Evolutionary conservation across 805 yeast species (phyloP).

Genomic region (Priceomyces carsonii): DNA sequence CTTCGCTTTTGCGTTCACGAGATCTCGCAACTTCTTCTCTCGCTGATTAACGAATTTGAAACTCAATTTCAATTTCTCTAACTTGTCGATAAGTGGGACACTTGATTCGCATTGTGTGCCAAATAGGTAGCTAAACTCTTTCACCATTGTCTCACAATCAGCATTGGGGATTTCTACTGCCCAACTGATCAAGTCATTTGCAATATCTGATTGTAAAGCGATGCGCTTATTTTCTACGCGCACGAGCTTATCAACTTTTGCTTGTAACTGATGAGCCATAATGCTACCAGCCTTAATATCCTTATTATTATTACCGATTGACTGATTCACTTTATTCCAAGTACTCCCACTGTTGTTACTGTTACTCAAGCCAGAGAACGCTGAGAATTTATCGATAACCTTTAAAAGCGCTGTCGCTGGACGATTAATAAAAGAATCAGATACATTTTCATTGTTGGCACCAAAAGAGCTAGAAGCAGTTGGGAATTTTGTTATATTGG

Average conservation of each 20-base stretch:
- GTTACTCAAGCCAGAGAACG: constrained; percentile 10
- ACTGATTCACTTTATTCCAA: constrained; percentile 2
- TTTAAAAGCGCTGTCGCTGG: constrained; percentile 24
- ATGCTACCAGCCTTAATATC: constrained; percentile 8
- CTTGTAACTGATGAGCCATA: constrained; percentile 11
- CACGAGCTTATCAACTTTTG: constrained; percentile 22
- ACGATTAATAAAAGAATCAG: constrained; percentile 14
- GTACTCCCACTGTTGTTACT: constrained; percentile 6
- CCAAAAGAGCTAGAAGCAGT: constrained; percentile 9
- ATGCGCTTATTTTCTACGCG: constrained; percentile 39
- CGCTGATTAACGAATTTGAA: constrained; percentile 49
- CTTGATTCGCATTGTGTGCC: constrained; percentile 36
- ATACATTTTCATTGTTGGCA: constrained; percentile 11
- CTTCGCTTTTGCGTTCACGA: constrained; percentile 36
- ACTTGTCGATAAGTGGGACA: constrained; percentile 40
- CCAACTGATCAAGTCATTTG: constrained; percentile 46
- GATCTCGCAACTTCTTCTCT: constrained; percentile 47
- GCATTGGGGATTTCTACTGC: constrained; percentile 35
- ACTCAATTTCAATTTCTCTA: constrained; percentile 45
- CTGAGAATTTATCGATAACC: constrained; percentile 18
- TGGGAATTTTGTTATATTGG: constrained; percentile 9
- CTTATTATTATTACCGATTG: constrained; percentile 3
- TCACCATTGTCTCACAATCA: constrained; percentile 39
- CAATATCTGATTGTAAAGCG: constrained; percentile 35
- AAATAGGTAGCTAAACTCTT: constrained; percentile 40